phyloP scores from a whole-genome alignment of 1,284 basidiomycete species.

The Prillingera fragicola region DNA sequence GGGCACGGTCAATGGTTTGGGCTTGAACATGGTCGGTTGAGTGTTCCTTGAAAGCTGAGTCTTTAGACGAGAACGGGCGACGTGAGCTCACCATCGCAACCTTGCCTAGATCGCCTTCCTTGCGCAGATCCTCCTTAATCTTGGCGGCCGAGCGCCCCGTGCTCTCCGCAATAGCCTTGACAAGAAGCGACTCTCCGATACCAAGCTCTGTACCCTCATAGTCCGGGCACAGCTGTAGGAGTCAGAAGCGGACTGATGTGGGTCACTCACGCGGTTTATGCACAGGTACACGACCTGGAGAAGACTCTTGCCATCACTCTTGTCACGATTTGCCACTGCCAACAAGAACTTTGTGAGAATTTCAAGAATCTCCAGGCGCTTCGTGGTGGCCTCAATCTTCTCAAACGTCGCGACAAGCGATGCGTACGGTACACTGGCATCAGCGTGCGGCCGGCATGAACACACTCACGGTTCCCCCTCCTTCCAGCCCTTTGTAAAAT shows the following conservation, averaged over 20 bases:
- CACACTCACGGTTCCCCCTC: slow-evolving; percentile 68
- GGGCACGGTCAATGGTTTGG: slow-evolving; percentile 80
- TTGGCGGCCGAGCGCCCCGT: slow-evolving; percentile 77
- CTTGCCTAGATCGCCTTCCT: slow-evolving; percentile 88
- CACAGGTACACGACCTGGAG: slow-evolving; percentile 91
- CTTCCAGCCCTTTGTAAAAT: slow-evolving; percentile 81
- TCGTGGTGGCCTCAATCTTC: slow-evolving; percentile 90
- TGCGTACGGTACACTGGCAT: slow-evolving; percentile 79
- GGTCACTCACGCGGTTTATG: slow-evolving; percentile 80
- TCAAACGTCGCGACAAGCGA: slow-evolving; percentile 84
- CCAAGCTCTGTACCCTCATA: slow-evolving; percentile 94
- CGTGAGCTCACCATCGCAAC: slow-evolving; percentile 72
- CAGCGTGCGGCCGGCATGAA: slow-evolving; percentile 6
- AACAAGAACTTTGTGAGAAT: slow-evolving; percentile 82
- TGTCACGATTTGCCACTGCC: slow-evolving; percentile 69
- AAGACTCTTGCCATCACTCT: slow-evolving; percentile 50
- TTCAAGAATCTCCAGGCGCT: slow-evolving; percentile 87
- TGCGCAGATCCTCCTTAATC: slow-evolving; percentile 88
- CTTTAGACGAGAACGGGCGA: slow-evolving; percentile 1
- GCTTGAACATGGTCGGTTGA: slow-evolving; percentile 92
- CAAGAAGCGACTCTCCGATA: slow-evolving; percentile 87
- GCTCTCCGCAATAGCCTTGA: slow-evolving; percentile 93
- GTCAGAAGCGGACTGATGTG: neutral
- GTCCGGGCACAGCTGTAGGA: slow-evolving; percentile 75
- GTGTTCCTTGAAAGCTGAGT: slow-evolving; percentile 80